A percentile compares a stretch with the other conserved stretches of the same genome.
phyloP scores from a whole-genome alignment of 768 basidiomycete genomes.

The Hypholoma fasciculare region DNA sequence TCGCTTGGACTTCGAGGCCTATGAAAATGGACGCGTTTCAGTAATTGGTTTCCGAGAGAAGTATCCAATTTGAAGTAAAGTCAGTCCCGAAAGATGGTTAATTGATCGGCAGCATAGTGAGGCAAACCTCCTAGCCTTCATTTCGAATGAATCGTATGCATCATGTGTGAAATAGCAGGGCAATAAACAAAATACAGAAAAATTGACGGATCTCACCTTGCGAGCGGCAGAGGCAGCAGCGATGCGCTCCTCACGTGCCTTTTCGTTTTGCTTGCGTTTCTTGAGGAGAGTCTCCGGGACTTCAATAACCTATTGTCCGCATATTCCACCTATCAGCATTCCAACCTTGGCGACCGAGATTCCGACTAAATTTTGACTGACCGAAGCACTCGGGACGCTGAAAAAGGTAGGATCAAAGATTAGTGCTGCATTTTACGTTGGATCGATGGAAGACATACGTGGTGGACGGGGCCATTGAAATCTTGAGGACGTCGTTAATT shows the following conservation, averaged over 20 bases:
- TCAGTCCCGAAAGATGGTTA: conserved; percentile 97
- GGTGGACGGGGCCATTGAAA: conserved; percentile 56
- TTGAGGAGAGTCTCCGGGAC: conserved; percentile 99
- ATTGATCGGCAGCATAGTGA: conserved; percentile 78
- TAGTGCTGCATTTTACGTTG: conserved; percentile 6
- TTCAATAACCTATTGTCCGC: conserved; percentile 71
- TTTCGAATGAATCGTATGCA: conserved; percentile 78
- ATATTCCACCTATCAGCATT: conserved; percentile 22
- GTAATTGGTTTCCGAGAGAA: background rate
- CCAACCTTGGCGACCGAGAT: conserved; percentile 14
- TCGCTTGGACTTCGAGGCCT: conserved; percentile 92
- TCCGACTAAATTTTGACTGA: conserved; percentile 42
- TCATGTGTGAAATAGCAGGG: conserved; percentile 49
- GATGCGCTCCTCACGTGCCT: conserved; percentile 91
- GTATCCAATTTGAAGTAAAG: conserved; percentile 8
- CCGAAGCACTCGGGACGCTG: conserved; percentile 61
- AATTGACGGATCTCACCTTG: conserved; percentile 61
- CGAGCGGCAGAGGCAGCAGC: conserved; percentile 80
- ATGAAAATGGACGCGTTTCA: conserved; percentile 2
- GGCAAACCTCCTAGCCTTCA: conserved; percentile 69
- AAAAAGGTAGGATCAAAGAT: conserved; percentile 1
- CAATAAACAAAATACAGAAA: conserved; percentile 10
- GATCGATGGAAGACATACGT: conserved; percentile 41
- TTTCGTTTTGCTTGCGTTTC: conserved; percentile 98
- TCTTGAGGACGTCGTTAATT: conserved; percentile 48